phyloP scores from a whole-genome alignment of 2,329 filamentous ascomycete species.

The Epichloe glyceriae region DNA sequence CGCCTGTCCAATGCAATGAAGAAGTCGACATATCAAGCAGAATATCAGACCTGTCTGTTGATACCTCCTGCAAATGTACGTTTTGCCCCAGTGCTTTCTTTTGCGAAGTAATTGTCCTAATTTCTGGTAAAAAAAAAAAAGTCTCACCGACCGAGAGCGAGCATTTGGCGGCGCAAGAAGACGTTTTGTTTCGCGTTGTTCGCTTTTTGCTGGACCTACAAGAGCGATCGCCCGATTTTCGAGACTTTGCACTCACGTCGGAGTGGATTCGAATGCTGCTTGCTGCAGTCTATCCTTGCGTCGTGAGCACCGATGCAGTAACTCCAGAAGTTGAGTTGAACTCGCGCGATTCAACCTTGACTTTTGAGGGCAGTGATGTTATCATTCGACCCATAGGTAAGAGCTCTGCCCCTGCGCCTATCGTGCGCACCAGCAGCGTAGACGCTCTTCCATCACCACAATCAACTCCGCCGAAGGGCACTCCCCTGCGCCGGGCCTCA shows the following conservation, averaged over 20 bases:
- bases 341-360: conserved; percentile 66
- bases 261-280: conserved; percentile 73
- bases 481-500: conserved; percentile 64
- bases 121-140: conserved; percentile 6
- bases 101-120: not conserved
- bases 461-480: conserved; percentile 36
- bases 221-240: conserved; percentile 60
- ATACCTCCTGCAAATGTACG: not conserved
- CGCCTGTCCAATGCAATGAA: conserved; percentile 23
- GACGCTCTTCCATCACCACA: conserved; percentile 35
- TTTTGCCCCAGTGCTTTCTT: not conserved
- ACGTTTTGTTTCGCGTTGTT: conserved; percentile 62
- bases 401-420: conserved; percentile 48
- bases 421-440: conserved; percentile 57
- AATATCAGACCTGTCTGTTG: not conserved
- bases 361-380: conserved; percentile 75
- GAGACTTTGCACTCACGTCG: conserved; percentile 68
- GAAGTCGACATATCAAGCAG: not conserved
- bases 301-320: conserved; percentile 76
- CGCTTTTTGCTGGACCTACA: conserved; percentile 72
- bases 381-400: conserved; percentile 59
- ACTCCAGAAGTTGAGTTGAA: conserved; percentile 78
- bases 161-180: conserved; percentile 37
- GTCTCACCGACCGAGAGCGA: conserved; percentile 28
- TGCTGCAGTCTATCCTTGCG: conserved; percentile 69